Base-by-base conservation (phyloP, 345 rosid species). In the Eucalyptus tenuipes region DNA sequence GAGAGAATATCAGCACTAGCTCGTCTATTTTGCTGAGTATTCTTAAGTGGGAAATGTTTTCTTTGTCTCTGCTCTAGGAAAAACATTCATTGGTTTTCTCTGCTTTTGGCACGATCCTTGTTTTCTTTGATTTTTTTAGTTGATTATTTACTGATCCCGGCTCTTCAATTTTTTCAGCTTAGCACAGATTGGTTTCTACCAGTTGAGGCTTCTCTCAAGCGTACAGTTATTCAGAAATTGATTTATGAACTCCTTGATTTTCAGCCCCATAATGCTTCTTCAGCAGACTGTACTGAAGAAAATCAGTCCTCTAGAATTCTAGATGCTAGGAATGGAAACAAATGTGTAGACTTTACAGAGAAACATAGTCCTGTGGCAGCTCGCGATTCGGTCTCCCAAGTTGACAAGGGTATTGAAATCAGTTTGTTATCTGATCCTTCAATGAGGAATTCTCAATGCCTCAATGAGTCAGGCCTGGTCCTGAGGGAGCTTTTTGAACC, bases 141-240 rank as follows among this genome's bases (percentile, higher is more conserved):
- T 90, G 85, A 75, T 85, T 49, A 50, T 29, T 31, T 42, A 13
- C 86, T n/a, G 50, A 87, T 91, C 42, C 50, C 86, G 27, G 40
- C 31, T 49, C 66, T n/a, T 90, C 37, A 52, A 48, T 81, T 89
- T 87, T 88, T 82, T 64, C 97, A 98, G 99, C 98, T 98, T 88
- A 95, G 92, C 91, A 90, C 87, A 53, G 93, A 94, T 88, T 98
- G 99, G 99, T 98, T 98, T 90, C 98, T 92, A 49, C 98, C 99
- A 79, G 90, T 93, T 5, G 99, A 98, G 90, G 99, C 97, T 64
- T 98, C 98, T 85, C 93, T 97, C 88, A 98, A 98, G 92, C 99
- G 99, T 80, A 92, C 97, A 86, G 92, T 94, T 53, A 98, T 98
- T 88, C 95, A 97, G 95, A 94, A 92, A 91, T 92, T 98, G 82